Evolutionary conservation across 1,284 basidiomycete species (phyloP).

Genomic region (Coriolopsis trogii): DNA sequence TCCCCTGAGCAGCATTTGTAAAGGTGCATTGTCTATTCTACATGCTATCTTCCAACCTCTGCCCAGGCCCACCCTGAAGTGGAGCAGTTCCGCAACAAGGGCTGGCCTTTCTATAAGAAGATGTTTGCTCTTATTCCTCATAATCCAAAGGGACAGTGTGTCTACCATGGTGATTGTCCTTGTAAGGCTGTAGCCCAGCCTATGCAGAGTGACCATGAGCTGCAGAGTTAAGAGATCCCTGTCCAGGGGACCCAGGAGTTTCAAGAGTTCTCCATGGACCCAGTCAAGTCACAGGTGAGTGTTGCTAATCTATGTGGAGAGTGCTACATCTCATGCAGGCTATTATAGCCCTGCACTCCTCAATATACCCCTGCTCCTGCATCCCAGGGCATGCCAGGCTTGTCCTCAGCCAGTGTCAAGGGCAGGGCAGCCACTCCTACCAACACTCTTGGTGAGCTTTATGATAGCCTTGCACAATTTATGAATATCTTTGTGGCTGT

Average conservation of each 20-base stretch:
- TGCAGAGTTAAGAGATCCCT: background rate
- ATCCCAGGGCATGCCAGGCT: background rate
- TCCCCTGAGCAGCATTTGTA: background rate
- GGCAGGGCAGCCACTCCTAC: background rate
- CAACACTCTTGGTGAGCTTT: background rate
- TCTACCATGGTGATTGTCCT: background rate
- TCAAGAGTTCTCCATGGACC: background rate
- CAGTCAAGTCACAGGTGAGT: background rate
- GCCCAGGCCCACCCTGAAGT: too few relatives aligned
- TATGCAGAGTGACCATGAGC: background rate
- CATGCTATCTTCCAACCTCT: background rate
- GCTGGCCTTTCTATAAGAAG: background rate
- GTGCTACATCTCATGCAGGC: background rate
- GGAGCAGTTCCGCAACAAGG: background rate
- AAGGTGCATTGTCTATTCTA: background rate
- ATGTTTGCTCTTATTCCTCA: background rate
- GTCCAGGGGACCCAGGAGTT: background rate
- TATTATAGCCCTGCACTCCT: background rate
- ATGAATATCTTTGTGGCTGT: background rate
- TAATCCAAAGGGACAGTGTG: background rate
- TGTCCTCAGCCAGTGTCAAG: background rate
- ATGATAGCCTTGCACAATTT: background rate
- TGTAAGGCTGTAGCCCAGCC: background rate
- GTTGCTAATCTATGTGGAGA: background rate
- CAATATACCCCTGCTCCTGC: background rate